phyloP scores from a whole-genome alignment of 345 rosid species.

The Litchi chinensis region DNA sequence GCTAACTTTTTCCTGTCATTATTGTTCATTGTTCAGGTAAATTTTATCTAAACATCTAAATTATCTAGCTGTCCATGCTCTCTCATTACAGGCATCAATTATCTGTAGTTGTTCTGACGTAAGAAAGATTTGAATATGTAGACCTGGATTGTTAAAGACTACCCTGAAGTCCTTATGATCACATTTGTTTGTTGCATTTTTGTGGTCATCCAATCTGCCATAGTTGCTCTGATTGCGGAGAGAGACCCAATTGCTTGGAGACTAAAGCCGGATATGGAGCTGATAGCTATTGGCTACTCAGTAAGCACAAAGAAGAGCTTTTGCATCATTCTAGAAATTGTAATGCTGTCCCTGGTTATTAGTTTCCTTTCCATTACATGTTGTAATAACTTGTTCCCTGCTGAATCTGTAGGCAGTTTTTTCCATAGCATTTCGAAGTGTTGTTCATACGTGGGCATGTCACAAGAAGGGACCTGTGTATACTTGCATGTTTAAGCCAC shows the following conservation, averaged over 20 bases:
- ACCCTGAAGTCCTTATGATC: slow-evolving; percentile 28
- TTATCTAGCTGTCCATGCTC: background rate
- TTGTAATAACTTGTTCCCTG: background rate
- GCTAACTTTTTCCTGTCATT: slow-evolving; percentile 1
- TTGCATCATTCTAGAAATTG: too few species aligned
- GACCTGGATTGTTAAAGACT: slow-evolving; percentile 26
- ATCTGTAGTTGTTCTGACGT: background rate
- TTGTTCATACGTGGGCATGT: slow-evolving; percentile 37
- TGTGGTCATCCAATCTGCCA: slow-evolving; percentile 18
- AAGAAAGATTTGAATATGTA: background rate
- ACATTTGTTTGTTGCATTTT: slow-evolving; percentile 18
- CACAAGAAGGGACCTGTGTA: slow-evolving; percentile 32
- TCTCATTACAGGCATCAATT: background rate
- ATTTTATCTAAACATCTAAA: background rate
- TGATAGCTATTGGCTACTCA: slow-evolving; percentile 23
- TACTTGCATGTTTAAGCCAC: slow-evolving; percentile 33
- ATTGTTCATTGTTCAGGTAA: slow-evolving; percentile 8
- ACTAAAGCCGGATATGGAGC: slow-evolving; percentile 21
- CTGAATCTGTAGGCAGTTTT: slow-evolving; percentile 33
- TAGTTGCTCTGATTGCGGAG: slow-evolving; percentile 23
- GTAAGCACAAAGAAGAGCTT: slow-evolving; percentile 16
- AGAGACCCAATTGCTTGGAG: slow-evolving; percentile 32
- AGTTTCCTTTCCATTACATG: too few species aligned
- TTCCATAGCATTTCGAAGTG: slow-evolving; percentile 18
- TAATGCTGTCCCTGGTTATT: background rate